These are phyloP conservation scores for Trypanosoma avium DNA, from an alignment of 208 protist genomes.

Conservation along the genomic window DNA sequence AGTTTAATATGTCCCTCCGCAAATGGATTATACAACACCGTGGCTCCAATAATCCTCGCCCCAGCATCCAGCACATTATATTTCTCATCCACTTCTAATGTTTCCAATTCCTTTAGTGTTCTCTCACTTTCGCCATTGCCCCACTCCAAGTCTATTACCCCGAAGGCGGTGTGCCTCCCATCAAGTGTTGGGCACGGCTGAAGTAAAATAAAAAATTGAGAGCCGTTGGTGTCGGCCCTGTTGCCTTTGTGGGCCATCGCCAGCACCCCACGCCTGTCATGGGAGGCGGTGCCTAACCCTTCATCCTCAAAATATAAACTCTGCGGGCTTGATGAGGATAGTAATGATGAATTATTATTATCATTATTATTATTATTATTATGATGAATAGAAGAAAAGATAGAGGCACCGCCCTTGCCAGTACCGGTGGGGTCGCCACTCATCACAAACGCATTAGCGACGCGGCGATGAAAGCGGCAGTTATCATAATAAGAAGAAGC, in stretches of 20 bases:
- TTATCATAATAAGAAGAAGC: constrained; percentile 94
- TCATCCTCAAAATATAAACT: constrained; percentile 80
- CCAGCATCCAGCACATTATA: constrained; percentile 46
- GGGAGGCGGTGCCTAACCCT: constrained; percentile 90
- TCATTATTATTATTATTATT: too few species aligned
- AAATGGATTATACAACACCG: constrained; percentile 86
- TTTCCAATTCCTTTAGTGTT: constrained; percentile 58
- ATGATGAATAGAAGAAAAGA: too few species aligned
- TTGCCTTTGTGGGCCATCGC: constrained; percentile 95
- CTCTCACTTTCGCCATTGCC: constrained; percentile 39
- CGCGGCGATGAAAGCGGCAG: constrained; percentile 93
- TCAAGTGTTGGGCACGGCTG: constrained; percentile 66
- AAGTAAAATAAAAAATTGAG: constrained; percentile 89
- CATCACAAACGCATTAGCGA: constrained; percentile 92
- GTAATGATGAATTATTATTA: too few species aligned
- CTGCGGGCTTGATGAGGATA: too few species aligned
- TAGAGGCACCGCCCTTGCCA: constrained; percentile 93
- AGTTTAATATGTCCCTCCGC: constrained; percentile 53
- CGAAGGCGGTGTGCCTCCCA: constrained; percentile 95
- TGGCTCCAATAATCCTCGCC: constrained; percentile 46
- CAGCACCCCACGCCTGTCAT: constrained; percentile 82
- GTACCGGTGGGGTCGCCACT: constrained; percentile 91
- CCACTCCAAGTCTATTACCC: constrained; percentile 69
- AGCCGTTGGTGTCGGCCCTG: constrained; percentile 86
- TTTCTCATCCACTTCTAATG: constrained; percentile 50